Evolutionary conservation across 495 filamentous ascomycete species (phyloP), one percentile per base, ranked within the genome.

Genomic region (Zalerion maritima): DNA sequence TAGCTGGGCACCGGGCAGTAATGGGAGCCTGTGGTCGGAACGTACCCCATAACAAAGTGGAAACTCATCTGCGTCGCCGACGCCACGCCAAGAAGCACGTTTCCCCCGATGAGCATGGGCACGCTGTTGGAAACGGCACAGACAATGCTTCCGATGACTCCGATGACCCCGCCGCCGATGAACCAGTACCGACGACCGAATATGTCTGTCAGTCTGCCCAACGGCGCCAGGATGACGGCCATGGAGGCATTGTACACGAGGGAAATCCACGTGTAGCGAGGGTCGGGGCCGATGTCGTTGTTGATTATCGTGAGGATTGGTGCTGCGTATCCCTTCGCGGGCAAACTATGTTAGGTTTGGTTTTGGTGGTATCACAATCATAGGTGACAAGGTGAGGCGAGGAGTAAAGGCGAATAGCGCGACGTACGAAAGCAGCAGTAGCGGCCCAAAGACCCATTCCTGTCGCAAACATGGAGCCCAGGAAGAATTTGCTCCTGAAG

Each of bases 161-260:
- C 54, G 6, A 64, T 36, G 5, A 50, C 3, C 3, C 55, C 45
- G 21, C 52, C 55, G 3, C 47, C 50, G 22, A 69, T 58, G 35
- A 67, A 47, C 37, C 67, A 59, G 42, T 53, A 67, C 34, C 62
- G 52, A 22, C 66, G 55, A 21, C 67, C 65, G 28, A 72, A 69
- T 21, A 70, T 60, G 43, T 72, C 64, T 2, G 54, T 52, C 5
- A 70, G 37, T 21, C 62, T 58, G 9, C 67, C 67, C 8, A 68
- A 53, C 18, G 47, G 40, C 17, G 43, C 42, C 19, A 52, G 43
- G 14, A 42, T 48, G 17, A 46, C 40, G 17, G 49, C 49, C 8
- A 49, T 32, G 18, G 45, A 33, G 18, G 57, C 42, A 14, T 45
- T 57, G 18, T 42, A 52, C 5, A 47, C 46, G 11, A 47, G 49